Evolutionary conservation across 2,329 filamentous ascomycete species (phyloP), one percentile per base, ranked within the genome.

Genomic region (Mycosphaerelloides madeirae): DNA sequence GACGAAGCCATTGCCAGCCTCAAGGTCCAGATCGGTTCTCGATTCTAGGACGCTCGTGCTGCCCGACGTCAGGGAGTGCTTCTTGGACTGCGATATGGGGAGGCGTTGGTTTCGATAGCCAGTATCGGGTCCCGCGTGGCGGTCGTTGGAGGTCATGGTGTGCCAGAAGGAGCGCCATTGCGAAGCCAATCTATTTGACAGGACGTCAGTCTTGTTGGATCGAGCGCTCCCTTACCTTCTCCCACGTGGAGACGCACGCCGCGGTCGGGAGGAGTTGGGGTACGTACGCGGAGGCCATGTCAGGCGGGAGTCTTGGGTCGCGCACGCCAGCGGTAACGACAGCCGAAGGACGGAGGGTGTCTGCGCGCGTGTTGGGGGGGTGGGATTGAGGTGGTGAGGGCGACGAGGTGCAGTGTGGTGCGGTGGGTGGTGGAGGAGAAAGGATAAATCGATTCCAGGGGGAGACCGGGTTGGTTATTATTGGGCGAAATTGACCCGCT

Each of bases 121-220:
- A 48, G 91, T 95, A 71, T 98, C 87, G 75, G 85, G 87, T 50
- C 83, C 84, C 53, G 93, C 95, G 73, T 98, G 81, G 51, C 93
- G 95, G 73, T 82, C 77, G 61, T 83, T 78, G 53, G 80, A 84
- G 65, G 80, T 85, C 78, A 85, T 68, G 48, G 66, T 93, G 58
- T 97, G 93, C 93, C 93, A 98, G 73, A 98, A 91, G 51, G 85
- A 86, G 70, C 85, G 85, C 70, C 93, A 85, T 69, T 84, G 81
- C 59, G 78, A 78, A 59, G 80, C 77, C 63, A 91, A 39, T 38
- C 62, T 65, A 46, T 40, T 20, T 39, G 19, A 14, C 33, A 31
- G 16, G 33, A 18, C 33, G 38, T 45, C 34, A 46, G 43, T 41
- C 43, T 14, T 35, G 32, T 18, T 15, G n/a, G 6, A 18, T 15